Conservation (phyloP, 2,329 filamentous ascomycete species). For the Daldinia eschscholtzii region DNA sequence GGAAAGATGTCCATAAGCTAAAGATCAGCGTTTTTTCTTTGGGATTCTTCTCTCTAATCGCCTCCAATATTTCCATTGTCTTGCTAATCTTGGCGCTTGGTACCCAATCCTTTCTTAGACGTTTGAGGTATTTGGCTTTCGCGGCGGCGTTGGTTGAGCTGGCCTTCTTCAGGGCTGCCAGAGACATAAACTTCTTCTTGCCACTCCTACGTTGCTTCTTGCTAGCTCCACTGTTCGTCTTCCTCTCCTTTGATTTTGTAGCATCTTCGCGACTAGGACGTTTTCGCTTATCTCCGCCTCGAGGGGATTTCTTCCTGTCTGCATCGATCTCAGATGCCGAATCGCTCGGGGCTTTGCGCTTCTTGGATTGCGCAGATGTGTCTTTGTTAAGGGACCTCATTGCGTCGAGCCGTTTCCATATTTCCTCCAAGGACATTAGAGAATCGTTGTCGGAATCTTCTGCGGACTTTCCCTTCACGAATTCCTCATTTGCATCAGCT, state of each 20-base stretch:
- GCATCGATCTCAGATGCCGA: conserved; percentile 4
- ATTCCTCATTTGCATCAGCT: conserved; percentile 15
- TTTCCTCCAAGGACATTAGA: conserved; percentile 24
- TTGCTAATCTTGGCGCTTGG: conserved; percentile 52
- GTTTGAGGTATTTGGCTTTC: conserved; percentile 47
- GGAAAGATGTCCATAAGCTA: conserved; percentile 54
- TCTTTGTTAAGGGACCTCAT: conserved; percentile 9
- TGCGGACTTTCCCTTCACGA: background rate
- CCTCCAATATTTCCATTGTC: conserved; percentile 48
- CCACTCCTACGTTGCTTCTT: conserved; percentile 29
- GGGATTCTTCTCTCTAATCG: conserved; percentile 46
- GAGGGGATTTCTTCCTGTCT: background rate
- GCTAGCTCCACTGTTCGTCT: conserved; percentile 31
- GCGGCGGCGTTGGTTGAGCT: conserved; percentile 45
- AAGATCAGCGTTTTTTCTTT: conserved; percentile 52
- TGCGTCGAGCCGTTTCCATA: conserved; percentile 18
- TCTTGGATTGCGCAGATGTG: conserved; percentile 4
- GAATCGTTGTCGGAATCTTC: conserved; percentile 38
- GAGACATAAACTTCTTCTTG: conserved; percentile 33
- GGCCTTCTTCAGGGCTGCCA: conserved; percentile 47
- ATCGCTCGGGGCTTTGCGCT: conserved; percentile 17
- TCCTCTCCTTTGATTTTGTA: conserved; percentile 11
- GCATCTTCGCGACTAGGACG: background rate
- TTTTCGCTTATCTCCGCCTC: conserved; percentile 24
- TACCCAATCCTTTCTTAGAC: conserved; percentile 48